A percentile compares a stretch with the other conserved stretches of the same genome.
These are phyloP conservation scores for Phytopythium ostracodes DNA, from an alignment of 352 stramenopile species.

Conservation along the genomic window DNA sequence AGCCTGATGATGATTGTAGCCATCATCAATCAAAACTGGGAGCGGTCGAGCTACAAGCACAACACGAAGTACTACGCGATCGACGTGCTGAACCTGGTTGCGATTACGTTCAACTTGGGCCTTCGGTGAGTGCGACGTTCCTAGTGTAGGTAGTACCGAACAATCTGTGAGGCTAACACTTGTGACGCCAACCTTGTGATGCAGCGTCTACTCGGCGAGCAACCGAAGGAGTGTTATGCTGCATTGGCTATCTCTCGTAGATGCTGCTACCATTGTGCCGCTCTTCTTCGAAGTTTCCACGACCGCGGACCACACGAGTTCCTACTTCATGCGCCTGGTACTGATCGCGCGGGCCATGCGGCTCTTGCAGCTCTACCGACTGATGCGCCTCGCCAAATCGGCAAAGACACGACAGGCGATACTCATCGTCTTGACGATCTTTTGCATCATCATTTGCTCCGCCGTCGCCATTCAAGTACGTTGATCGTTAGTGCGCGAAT, in stretches of 20 bases:
- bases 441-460: constrained; percentile 62
- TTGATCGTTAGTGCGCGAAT: background rate
- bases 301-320: constrained; percentile 19
- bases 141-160: too few species aligned
- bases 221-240: constrained; percentile 54
- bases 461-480: constrained; percentile 54
- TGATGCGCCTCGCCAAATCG: constrained; percentile 51
- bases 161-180: too few species aligned
- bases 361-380: constrained; percentile 58
- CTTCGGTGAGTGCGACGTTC: constrained; percentile 29
- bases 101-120: constrained; percentile 37
- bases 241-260: constrained; percentile 59
- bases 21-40: constrained; percentile 68
- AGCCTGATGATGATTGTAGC: constrained; percentile 54
- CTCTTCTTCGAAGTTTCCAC: constrained; percentile 33
- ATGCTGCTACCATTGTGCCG: constrained; percentile 43
- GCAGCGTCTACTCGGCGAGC: constrained; percentile 59
- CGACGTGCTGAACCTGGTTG: constrained; percentile 45
- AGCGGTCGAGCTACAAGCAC: constrained; percentile 25
- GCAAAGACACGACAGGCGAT: constrained; percentile 50
- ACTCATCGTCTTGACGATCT: constrained; percentile 46
- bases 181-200: background rate
- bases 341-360: constrained; percentile 59
- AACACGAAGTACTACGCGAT: constrained; percentile 30
- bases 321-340: constrained; percentile 53